These are phyloP conservation scores for Aspergillus sp. DNA, from an alignment of 2,329 filamentous ascomycete genomes.

Conservation along the genomic window DNA sequence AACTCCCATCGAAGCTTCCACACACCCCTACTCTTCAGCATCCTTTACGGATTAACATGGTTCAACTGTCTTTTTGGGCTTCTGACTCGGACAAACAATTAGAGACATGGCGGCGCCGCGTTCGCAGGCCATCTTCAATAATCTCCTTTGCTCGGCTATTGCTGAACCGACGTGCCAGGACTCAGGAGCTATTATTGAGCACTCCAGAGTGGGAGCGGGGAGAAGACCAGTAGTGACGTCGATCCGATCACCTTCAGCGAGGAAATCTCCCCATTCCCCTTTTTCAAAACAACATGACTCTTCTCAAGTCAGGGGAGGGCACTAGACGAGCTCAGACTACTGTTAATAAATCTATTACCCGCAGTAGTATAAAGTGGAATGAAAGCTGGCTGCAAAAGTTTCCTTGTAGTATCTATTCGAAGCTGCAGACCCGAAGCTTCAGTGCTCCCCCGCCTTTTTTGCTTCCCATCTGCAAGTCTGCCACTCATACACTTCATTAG, in stretches of 20 bases:
- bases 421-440: constrained; percentile 11
- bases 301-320: background rate
- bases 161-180: background rate
- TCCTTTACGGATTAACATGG: background rate
- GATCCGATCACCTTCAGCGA: constrained; percentile 17
- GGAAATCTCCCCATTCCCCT: background rate
- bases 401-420: background rate
- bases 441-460: constrained; percentile 16
- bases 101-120: background rate
- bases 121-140: background rate
- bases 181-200: constrained; percentile 27
- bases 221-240: constrained; percentile 21
- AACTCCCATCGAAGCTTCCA: constrained; percentile 32
- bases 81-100: background rate
- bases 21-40: background rate
- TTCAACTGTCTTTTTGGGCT: constrained; percentile 14
- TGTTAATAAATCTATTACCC: background rate
- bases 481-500: background rate
- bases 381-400: background rate
- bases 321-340: background rate
- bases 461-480: background rate
- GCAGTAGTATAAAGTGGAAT: background rate
- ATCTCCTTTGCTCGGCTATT: constrained; percentile 1
- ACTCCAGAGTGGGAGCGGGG: constrained; percentile 11
- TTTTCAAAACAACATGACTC: background rate